Conservation (phyloP, 1,284 basidiomycete species). For the Naganishia liquefaciens region DNA sequence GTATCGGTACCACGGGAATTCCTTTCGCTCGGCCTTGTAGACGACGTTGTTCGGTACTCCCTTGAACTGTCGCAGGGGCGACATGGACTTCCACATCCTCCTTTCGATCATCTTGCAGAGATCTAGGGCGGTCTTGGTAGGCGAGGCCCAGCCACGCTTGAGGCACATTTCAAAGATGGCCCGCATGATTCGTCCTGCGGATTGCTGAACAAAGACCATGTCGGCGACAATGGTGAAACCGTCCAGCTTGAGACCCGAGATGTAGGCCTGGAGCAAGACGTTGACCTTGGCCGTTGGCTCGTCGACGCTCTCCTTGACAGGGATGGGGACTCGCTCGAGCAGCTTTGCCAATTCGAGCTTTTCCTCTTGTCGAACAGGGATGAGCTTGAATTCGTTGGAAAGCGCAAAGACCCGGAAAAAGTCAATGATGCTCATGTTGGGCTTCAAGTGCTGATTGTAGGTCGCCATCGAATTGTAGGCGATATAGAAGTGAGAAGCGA, state of each 20-base stretch:
- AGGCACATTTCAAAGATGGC: constrained; percentile 98
- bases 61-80: constrained; percentile 92
- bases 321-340: constrained; percentile 92
- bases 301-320: constrained; percentile 94
- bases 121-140: constrained; percentile 85
- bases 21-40: constrained; percentile 91
- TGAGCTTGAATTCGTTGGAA: constrained; percentile 94
- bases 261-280: constrained; percentile 90
- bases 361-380: constrained; percentile 80
- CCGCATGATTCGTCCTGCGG: constrained; percentile 87
- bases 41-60: constrained; percentile 84
- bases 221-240: constrained; percentile 97
- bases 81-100: constrained; percentile 97
- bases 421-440: constrained; percentile 84
- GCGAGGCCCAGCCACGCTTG: constrained; percentile 96
- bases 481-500: constrained; percentile 96
- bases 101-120: constrained; percentile 97
- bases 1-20: constrained; percentile 97
- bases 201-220: constrained; percentile 96
- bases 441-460: constrained; percentile 91
- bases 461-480: constrained; percentile 94
- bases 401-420: constrained; percentile 95
- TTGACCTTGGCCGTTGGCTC: constrained; percentile 98
- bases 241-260: constrained; percentile 90
- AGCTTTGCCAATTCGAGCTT: constrained; percentile 91